Evolutionary conservation across 176 grass and related monocot genomes (phyloP).

Genomic region (Lolium perenne): DNA sequence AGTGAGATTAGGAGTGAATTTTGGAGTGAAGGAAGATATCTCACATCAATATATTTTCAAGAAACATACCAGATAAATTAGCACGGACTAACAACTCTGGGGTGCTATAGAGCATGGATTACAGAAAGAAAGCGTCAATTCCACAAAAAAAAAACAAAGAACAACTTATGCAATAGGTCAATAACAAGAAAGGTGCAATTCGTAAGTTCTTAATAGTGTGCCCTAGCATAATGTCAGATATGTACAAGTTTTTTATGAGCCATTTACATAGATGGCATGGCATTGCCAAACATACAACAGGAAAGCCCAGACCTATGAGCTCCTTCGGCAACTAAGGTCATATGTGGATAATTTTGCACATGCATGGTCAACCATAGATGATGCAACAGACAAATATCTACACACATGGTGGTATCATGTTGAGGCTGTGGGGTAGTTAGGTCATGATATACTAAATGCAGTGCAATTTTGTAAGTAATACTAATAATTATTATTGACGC

Average conservation of each 20-base stretch:
- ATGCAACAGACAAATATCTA: background rate
- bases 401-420: background rate
- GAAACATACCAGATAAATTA: slow-evolving; percentile 1
- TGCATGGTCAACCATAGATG: background rate
- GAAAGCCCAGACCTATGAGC: background rate
- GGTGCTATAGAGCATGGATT: background rate
- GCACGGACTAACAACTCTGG: background rate
- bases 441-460: background rate
- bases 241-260: background rate
- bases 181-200: background rate
- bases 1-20: background rate
- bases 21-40: background rate
- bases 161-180: slow-evolving; percentile 1
- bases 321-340: slow-evolving; percentile 11
- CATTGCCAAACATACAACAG: background rate
- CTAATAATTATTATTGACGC: background rate
- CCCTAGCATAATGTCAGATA: background rate
- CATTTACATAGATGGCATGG: background rate
- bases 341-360: slow-evolving; percentile 24
- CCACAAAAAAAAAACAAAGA: background rate
- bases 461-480: background rate
- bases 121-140: background rate
- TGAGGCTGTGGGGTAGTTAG: background rate
- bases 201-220: background rate
- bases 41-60: slow-evolving; percentile 21